phyloP scores from a whole-genome alignment of 2,329 filamentous ascomycete genomes.

The Rosellinia necatrix region DNA sequence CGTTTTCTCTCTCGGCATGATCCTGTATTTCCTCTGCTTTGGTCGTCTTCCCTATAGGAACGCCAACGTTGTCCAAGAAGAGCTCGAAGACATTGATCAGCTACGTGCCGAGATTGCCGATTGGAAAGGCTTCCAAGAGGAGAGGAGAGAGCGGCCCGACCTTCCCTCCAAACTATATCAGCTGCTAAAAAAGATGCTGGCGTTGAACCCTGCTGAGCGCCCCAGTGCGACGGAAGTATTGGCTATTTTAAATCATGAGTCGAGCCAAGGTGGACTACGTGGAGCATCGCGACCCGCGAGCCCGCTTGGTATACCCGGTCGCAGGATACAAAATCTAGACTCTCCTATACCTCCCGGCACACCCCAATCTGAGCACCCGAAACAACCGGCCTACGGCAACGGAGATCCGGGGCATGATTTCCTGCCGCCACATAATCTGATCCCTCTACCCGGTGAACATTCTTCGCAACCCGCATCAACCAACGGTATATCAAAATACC shows the following conservation, averaged over 20 bases:
- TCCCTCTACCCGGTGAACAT: conserved; percentile 32
- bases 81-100: conserved; percentile 86
- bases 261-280: conserved; percentile 49
- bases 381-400: conserved; percentile 28
- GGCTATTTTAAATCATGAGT: conserved; percentile 73
- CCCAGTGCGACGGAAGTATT: conserved; percentile 88
- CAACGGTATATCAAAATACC: conserved; percentile 42
- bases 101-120: conserved; percentile 82
- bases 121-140: conserved; percentile 87
- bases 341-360: conserved; percentile 56
- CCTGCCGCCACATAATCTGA: conserved; percentile 38
- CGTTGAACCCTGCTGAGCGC: conserved; percentile 74
- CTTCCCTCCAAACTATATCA: conserved; percentile 85
- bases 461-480: conserved; percentile 37
- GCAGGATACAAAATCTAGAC: conserved; percentile 60
- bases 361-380: conserved; percentile 50
- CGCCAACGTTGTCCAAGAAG: conserved; percentile 85
- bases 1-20: conserved; percentile 98
- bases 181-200: conserved; percentile 79
- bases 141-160: conserved; percentile 75
- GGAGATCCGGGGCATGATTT: conserved; percentile 26
- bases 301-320: conserved; percentile 49
- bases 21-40: conserved; percentile 97
- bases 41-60: conserved; percentile 82
- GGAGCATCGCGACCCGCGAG: conserved; percentile 42